Evolutionary conservation across 164 flowering plant species (phyloP).

Genomic region (Stephania yunnanensis): DNA sequence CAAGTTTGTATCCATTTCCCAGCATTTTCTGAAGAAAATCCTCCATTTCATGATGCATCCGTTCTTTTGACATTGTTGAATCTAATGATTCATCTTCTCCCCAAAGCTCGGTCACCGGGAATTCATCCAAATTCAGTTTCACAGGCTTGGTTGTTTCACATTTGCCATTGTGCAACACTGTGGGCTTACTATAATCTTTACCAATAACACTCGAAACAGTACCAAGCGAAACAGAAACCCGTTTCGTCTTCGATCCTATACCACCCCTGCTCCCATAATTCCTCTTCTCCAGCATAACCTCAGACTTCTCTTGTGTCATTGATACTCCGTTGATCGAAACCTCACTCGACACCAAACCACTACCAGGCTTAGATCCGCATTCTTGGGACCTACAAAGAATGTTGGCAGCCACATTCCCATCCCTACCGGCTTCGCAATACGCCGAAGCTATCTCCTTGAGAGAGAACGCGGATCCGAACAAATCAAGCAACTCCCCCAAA

Average conservation of each 20-base stretch:
- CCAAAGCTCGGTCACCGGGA: conserved; percentile 17
- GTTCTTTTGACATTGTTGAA: conserved; percentile 11
- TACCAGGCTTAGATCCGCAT: conserved; percentile 11
- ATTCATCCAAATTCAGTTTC: conserved; percentile 27
- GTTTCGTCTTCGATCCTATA: conserved; percentile 29
- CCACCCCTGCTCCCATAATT: conserved; percentile 15
- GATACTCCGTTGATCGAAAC: conserved; percentile 8
- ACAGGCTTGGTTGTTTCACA: conserved; percentile 29
- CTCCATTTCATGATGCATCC: conserved; percentile 36
- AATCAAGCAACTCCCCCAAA: conserved; percentile 41
- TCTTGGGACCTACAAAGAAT: conserved; percentile 29
- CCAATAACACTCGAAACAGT: conserved; percentile 46
- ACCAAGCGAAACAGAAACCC: conserved; percentile 37
- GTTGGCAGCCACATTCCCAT: conserved; percentile 39
- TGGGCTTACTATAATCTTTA: conserved; percentile 32
- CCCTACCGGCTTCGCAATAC: conserved; percentile 38
- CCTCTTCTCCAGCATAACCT: conserved; percentile 13
- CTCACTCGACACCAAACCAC: conserved; percentile 10
- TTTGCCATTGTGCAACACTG: conserved; percentile 18
- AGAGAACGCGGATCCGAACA: conserved; percentile 40
- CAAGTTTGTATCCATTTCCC: conserved; percentile 53
- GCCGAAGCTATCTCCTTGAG: conserved; percentile 51
- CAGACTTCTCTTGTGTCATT: conserved; percentile 8
- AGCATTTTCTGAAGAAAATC: conserved; percentile 55
- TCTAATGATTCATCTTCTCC: conserved; percentile 12